Conservation (phyloP, 495 filamentous ascomycete species). For the Penicillium parvum region DNA sequence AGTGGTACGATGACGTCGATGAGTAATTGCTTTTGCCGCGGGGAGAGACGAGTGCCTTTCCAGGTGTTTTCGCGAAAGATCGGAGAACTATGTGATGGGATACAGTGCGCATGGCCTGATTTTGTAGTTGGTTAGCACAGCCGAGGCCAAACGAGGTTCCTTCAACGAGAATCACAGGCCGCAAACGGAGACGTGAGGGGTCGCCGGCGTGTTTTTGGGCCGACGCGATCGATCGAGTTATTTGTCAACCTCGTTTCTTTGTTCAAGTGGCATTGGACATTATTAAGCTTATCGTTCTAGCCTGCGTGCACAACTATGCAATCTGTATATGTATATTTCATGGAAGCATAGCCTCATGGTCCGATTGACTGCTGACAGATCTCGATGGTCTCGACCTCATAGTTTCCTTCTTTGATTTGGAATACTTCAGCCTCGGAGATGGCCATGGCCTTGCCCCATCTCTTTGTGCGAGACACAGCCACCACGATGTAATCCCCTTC, state of each 20-base stretch:
- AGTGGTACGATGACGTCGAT: conserved; percentile 13
- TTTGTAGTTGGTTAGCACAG: conserved; percentile 9
- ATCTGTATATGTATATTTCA: no score
- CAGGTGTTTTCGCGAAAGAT: not conserved
- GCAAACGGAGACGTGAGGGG: conserved; percentile 9
- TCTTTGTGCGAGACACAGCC: not conserved
- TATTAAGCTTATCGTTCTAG: no score
- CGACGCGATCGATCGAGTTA: conserved; percentile 5
- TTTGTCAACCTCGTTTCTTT: no score
- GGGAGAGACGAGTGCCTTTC: not conserved
- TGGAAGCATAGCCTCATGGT: no score
- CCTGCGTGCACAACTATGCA: no score
- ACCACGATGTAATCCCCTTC: not conserved
- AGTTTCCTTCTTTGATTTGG: no score
- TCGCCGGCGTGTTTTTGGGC: conserved; percentile 1
- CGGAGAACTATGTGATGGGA: conserved; percentile 4
- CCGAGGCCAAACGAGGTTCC: conserved; percentile 5
- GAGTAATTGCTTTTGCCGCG: not conserved
- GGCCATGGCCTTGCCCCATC: no score
- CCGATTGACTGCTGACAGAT: no score
- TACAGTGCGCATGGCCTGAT: conserved; percentile 7
- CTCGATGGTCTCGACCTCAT: no score
- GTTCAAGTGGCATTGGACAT: no score
- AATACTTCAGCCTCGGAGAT: no score
- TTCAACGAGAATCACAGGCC: conserved; percentile 17